phyloP scores from a whole-genome alignment of 2,329 filamentous ascomycete species.

The Thelonectria olida region DNA sequence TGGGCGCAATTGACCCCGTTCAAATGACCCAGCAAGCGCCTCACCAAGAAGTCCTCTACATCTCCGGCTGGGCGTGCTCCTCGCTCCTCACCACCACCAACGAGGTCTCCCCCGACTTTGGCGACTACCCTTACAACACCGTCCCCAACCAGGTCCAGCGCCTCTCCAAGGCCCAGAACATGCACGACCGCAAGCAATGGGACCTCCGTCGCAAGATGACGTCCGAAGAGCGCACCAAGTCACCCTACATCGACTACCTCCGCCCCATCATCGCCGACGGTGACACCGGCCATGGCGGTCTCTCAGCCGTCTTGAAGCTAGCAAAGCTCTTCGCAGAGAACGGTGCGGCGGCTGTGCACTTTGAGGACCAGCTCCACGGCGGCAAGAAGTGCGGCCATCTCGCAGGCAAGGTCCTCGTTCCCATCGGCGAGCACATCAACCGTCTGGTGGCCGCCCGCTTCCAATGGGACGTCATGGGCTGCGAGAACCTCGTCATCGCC shows the following conservation, averaged over 20 bases:
- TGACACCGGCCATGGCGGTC: conserved; percentile 92
- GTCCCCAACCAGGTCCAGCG: conserved; percentile 98
- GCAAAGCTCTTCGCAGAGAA: conserved; percentile 98
- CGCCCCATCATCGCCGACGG: conserved; percentile 96
- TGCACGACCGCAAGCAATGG: conserved; percentile 97
- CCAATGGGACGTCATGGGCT: conserved; percentile 98
- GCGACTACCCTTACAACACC: conserved; percentile 98
- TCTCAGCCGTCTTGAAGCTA: conserved; percentile 93
- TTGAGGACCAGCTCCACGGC: conserved; percentile 96
- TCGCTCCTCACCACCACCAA: conserved; percentile 93
- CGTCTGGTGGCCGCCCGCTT: conserved; percentile 90
- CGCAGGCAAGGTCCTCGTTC: conserved; percentile 94
- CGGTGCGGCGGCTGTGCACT: conserved; percentile 94
- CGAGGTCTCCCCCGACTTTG: conserved; percentile 97
- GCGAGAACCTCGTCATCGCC: conserved; percentile 93
- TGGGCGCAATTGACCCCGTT: conserved; percentile 98
- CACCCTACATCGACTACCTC: conserved; percentile 90
- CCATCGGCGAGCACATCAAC: conserved; percentile 95
- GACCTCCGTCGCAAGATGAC: conserved; percentile 83
- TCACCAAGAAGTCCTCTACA: conserved; percentile 94
- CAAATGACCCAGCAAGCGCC: conserved; percentile 99
- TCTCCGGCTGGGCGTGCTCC: conserved; percentile 98
- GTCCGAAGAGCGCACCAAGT: conserved; percentile 74
- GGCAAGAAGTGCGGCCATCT: conserved; percentile 99
- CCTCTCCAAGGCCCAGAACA: conserved; percentile 93